These are phyloP conservation scores for Didymosphaeria variabile DNA, from an alignment of 2,329 filamentous ascomycete genomes.

Conservation along the genomic window DNA sequence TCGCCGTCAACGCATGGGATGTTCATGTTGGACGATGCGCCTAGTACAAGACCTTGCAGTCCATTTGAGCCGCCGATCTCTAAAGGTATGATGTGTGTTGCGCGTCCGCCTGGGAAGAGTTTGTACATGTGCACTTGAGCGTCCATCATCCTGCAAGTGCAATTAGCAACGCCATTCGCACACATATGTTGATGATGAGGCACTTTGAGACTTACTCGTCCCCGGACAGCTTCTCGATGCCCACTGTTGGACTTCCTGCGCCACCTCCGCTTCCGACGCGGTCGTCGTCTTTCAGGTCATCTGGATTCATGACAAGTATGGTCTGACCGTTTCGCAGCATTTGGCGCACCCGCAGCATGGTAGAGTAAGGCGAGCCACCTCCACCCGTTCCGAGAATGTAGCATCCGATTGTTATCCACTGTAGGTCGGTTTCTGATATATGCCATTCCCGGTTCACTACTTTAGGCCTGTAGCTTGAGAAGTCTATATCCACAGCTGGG, in stretches of 20 bases:
- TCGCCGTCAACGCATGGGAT: constrained; percentile 58
- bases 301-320: constrained; percentile 53
- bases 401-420: constrained; percentile 58
- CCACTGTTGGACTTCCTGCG: constrained; percentile 55
- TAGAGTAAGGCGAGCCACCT: constrained; percentile 57
- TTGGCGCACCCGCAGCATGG: constrained; percentile 54
- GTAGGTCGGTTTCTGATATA: constrained; percentile 56
- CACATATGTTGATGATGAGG: no score
- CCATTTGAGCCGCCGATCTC: constrained; percentile 61
- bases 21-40: constrained; percentile 51
- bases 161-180: not conserved
- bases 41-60: constrained; percentile 49
- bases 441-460: constrained; percentile 53
- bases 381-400: constrained; percentile 61
- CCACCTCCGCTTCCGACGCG: constrained; percentile 57
- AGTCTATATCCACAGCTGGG: constrained; percentile 32
- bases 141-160: constrained; percentile 43
- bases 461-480: constrained; percentile 52
- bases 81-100: constrained; percentile 51
- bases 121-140: constrained; percentile 48
- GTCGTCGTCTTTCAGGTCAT: constrained; percentile 55
- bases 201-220: constrained; percentile 46
- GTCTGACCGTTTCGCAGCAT: constrained; percentile 52
- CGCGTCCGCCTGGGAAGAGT: constrained; percentile 41
- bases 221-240: constrained; percentile 54